These are phyloP conservation scores for Sporothrix phasma DNA, from an alignment of 2,329 filamentous ascomycete species.

Conservation along the genomic window DNA sequence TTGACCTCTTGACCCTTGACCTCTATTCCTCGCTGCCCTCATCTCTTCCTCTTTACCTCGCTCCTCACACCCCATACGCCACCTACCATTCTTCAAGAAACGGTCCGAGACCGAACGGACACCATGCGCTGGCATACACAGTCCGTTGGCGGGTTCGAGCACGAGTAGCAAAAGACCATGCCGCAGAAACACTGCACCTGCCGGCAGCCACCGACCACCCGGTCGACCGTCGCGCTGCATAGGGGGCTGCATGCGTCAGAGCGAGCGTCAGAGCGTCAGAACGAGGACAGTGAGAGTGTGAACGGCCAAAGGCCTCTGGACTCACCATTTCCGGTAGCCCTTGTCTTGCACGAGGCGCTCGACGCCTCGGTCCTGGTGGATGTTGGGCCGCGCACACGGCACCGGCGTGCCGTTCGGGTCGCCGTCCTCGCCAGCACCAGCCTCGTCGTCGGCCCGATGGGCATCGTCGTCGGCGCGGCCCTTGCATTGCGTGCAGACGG, in stretches of 20 bases:
- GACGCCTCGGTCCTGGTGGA: background rate
- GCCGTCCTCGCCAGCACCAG: background rate
- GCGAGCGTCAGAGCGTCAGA: too few relatives aligned
- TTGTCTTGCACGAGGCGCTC: background rate
- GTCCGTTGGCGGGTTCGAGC: background rate
- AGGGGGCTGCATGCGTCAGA: background rate
- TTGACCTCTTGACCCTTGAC: too few relatives aligned
- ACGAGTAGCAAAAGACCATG: background rate
- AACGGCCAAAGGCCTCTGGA: too few relatives aligned
- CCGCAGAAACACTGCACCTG: background rate
- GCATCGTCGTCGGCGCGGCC: background rate
- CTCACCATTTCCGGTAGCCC: background rate
- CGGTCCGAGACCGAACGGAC: background rate
- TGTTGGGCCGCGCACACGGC: background rate
- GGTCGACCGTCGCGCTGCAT: background rate
- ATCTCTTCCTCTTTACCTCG: too few relatives aligned
- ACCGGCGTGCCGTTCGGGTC: background rate
- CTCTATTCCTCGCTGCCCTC: too few relatives aligned
- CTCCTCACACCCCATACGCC: background rate
- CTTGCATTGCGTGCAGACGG: constrained; percentile 6
- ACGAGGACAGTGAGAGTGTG: too few relatives aligned
- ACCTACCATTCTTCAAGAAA: background rate
- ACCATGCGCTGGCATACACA: background rate
- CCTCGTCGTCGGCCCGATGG: background rate
- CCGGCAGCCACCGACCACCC: background rate